Percentiles rank a stretch among this genome's conserved stretches.
Conservation (phyloP, 225 moss, liverwort and hornwort species). For the Sphagnum tenellum region DNA sequence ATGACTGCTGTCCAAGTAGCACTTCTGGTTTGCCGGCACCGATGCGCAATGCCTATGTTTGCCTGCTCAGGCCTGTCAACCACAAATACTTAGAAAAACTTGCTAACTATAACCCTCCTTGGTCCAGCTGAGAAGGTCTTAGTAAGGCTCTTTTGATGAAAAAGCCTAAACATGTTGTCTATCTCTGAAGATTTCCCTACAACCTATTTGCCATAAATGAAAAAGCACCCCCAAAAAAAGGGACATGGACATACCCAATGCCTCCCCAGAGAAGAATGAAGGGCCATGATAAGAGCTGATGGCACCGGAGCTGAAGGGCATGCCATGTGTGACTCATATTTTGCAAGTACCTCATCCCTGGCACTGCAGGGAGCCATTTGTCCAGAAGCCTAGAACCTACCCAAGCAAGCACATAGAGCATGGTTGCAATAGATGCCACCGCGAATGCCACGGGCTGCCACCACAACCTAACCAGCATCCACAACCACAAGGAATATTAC, state of each 20-base stretch:
- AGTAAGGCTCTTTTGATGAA: no score
- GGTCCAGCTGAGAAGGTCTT: neutral
- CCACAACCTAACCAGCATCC: slow-evolving; percentile 37
- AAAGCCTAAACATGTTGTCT: no score
- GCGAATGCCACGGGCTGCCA: slow-evolving; percentile 25
- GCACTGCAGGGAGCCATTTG: slow-evolving; percentile 49
- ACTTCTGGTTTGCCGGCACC: slow-evolving; percentile 49
- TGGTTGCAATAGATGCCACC: slow-evolving; percentile 56
- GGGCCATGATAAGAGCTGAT: slow-evolving; percentile 90
- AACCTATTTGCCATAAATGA: no score
- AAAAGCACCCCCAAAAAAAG: no score
- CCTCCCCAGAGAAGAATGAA: slow-evolving; percentile 91
- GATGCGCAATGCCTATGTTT: slow-evolving; percentile 69
- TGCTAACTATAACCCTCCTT: neutral
- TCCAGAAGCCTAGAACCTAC: slow-evolving; percentile 41
- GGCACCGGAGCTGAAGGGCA: slow-evolving; percentile 66
- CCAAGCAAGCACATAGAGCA: slow-evolving; percentile 65
- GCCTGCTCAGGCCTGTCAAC: slow-evolving; percentile 74
- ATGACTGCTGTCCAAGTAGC: slow-evolving; percentile 67
- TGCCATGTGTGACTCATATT: slow-evolving; percentile 83
- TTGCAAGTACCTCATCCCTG: slow-evolving; percentile 37
- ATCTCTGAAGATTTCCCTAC: no score
- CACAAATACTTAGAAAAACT: neutral
- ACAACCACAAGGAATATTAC: slow-evolving; percentile 3
- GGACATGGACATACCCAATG: slow-evolving; percentile 39